phyloP scores from a whole-genome alignment of 2,329 filamentous ascomycete species.

The Clonostachys chloroleuca region DNA sequence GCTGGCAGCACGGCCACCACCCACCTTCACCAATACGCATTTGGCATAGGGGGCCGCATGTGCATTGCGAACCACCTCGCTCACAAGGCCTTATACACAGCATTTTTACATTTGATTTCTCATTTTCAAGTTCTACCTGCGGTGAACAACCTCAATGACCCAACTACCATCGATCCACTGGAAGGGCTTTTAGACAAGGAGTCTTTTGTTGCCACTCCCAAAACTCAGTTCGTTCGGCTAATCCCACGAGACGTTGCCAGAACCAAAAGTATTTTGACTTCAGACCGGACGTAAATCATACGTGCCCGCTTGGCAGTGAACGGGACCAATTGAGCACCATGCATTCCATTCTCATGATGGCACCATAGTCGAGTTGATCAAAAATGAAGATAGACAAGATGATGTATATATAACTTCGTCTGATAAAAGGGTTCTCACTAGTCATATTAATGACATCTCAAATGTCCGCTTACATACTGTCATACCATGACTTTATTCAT shows the following conservation, averaged over 20 bases:
- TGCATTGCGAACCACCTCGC: slow-evolving; percentile 48
- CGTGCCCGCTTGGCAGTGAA: no score
- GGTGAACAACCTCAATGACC: background rate
- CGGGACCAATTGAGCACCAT: no score
- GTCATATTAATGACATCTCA: no score
- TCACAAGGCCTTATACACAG: slow-evolving; percentile 46
- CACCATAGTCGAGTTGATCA: no score
- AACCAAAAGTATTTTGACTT: background rate
- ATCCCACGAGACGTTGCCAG: background rate
- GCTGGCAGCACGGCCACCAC: background rate
- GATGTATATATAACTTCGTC: no score
- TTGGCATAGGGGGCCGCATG: slow-evolving; percentile 48
- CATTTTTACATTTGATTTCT: slow-evolving; percentile 42
- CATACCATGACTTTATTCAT: no score
- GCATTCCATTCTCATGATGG: no score
- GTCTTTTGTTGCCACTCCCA: slow-evolving; percentile 1
- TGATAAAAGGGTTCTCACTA: no score
- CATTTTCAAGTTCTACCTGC: slow-evolving; percentile 37
- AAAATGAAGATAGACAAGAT: no score
- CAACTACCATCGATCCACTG: background rate
- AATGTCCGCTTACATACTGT: no score
- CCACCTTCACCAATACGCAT: slow-evolving; percentile 43
- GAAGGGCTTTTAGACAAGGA: slow-evolving; percentile 1
- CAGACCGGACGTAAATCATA: no score
- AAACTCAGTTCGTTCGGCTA: background rate